Evolutionary conservation across 2,329 filamentous ascomycete genomes (phyloP).

Genomic region (Epichloe hybrida): DNA sequence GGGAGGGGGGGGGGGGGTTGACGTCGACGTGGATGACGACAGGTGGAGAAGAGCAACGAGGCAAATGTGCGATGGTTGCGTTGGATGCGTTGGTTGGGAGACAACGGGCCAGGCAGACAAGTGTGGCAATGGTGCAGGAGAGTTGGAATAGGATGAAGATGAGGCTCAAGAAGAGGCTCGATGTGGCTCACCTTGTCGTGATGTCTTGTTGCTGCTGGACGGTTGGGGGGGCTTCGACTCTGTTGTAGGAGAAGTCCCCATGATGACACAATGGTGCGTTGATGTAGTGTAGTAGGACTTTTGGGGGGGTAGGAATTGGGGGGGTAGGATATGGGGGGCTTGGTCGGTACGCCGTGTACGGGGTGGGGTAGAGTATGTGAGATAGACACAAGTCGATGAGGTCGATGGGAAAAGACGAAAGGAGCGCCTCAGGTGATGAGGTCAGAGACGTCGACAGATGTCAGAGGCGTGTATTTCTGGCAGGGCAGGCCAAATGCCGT

Average conservation of each 20-base stretch:
- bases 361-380: slow-evolving; percentile 17
- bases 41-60: not conserved
- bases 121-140: not conserved
- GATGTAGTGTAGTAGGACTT: slow-evolving; percentile 20
- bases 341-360: slow-evolving; percentile 5
- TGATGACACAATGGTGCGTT: slow-evolving; percentile 32
- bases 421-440: slow-evolving; percentile 19
- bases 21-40: slow-evolving; percentile 1
- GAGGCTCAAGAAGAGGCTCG: slow-evolving; percentile 8
- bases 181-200: slow-evolving; percentile 29
- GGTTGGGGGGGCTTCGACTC: slow-evolving; percentile 36
- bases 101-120: not conserved
- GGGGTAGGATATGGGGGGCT: slow-evolving; percentile 15
- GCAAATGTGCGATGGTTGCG: slow-evolving; percentile 1
- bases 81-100: not conserved
- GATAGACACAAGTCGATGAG: slow-evolving; percentile 7
- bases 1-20: not conserved
- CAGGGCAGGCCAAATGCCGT: not conserved
- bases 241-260: slow-evolving; percentile 31
- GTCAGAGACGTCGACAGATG: slow-evolving; percentile 21
- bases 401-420: slow-evolving; percentile 11
- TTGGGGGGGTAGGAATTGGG: not conserved
- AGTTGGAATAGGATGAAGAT: not conserved
- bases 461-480: slow-evolving; percentile 8
- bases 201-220: slow-evolving; percentile 28